Percentiles rank a stretch among this genome's conserved stretches.
Conservation (phyloP, 2,329 filamentous ascomycete genomes). For the Epicoccum nigrum region DNA sequence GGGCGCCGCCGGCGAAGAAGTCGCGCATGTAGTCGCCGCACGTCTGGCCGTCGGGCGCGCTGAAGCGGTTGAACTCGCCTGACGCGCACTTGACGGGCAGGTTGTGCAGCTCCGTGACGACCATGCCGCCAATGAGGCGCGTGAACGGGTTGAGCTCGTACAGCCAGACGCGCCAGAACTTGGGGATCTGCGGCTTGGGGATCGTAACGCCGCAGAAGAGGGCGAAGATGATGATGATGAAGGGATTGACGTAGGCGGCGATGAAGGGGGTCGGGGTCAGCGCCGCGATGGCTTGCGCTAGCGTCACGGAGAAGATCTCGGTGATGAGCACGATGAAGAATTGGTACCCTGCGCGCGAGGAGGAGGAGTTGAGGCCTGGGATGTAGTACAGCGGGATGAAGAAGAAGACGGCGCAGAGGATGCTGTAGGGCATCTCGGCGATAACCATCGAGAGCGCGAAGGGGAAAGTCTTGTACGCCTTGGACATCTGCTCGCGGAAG, state of each 20-base stretch:
- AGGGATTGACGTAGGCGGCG: constrained; percentile 76
- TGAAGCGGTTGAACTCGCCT: constrained; percentile 71
- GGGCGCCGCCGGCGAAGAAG: constrained; percentile 72
- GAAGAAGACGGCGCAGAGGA: constrained; percentile 80
- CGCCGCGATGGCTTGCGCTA: constrained; percentile 75
- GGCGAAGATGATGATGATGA: constrained; percentile 69
- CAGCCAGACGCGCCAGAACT: constrained; percentile 79
- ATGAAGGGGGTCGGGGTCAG: constrained; percentile 81
- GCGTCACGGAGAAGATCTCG: constrained; percentile 81
- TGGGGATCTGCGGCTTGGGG: constrained; percentile 75
- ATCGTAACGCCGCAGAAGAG: constrained; percentile 90
- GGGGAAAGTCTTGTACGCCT: constrained; percentile 82
- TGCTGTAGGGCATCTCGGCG: constrained; percentile 82
- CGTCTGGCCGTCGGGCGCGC: constrained; percentile 66
- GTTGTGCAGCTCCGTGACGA: constrained; percentile 76
- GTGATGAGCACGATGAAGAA: constrained; percentile 85
- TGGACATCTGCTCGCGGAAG: constrained; percentile 83
- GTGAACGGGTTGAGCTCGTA: constrained; percentile 86
- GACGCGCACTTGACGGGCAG: constrained; percentile 66
- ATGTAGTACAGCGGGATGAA: constrained; percentile 87
- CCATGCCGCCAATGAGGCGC: constrained; percentile 78
- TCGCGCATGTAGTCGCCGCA: constrained; percentile 77
- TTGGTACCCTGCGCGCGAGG: constrained; percentile 78
- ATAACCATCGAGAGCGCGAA: constrained; percentile 80
- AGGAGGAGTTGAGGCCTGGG: constrained; percentile 70